A percentile compares a stretch with the other conserved stretches of the same genome.
Evolutionary conservation across 106 monocot genomes (phyloP).

Genomic region (Allium sativum): DNA sequence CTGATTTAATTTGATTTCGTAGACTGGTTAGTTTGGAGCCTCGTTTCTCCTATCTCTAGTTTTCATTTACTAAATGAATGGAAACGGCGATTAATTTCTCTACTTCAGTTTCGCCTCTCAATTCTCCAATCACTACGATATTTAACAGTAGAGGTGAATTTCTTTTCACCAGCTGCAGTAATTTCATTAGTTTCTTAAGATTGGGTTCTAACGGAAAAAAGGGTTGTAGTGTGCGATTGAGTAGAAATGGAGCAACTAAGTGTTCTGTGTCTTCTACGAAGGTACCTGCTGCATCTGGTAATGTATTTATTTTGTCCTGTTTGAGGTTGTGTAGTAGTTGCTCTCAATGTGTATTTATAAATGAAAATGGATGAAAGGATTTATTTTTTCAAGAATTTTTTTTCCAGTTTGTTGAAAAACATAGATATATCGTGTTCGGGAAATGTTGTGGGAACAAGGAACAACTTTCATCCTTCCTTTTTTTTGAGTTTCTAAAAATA

Average conservation of each 20-base stretch:
- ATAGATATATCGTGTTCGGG: too few relatives aligned
- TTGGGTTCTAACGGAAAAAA: background rate
- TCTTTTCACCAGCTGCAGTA: conserved; percentile 3
- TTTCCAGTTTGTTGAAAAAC: too few relatives aligned
- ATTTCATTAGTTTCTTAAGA: background rate
- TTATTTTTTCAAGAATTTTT: background rate
- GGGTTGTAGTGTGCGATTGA: background rate
- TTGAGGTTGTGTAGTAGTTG: too few relatives aligned
- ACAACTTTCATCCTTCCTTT: background rate
- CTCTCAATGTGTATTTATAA: too few relatives aligned
- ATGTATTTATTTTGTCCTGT: background rate
- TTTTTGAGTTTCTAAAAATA: background rate
- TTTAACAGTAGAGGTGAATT: conserved; percentile 2
- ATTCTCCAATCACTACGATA: background rate
- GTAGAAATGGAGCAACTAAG: background rate
- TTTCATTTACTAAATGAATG: background rate
- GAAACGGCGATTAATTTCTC: conserved; percentile 5
- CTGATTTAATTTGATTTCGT: too few relatives aligned
- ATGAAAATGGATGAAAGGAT: background rate
- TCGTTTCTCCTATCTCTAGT: background rate
- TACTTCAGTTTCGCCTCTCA: background rate
- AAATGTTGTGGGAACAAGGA: too few relatives aligned
- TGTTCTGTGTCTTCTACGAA: conserved; percentile 42
- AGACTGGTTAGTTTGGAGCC: background rate
- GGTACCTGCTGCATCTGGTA: conserved; percentile 31